phyloP scores from a whole-genome alignment of 2,329 filamentous ascomycete species.

The Nemania serpens region DNA sequence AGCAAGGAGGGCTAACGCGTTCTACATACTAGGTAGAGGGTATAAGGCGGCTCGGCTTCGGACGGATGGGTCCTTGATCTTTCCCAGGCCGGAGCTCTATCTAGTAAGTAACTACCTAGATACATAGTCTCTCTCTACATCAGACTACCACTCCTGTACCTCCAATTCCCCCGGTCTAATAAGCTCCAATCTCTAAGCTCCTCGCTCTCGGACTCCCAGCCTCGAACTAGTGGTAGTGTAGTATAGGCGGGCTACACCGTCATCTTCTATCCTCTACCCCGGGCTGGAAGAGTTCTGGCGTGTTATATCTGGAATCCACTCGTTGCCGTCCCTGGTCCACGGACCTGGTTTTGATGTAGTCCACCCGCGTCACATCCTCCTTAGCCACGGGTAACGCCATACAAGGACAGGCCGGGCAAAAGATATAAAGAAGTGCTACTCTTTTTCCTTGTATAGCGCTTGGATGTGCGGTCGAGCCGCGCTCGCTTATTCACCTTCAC shows the following conservation, averaged over 20 bases:
- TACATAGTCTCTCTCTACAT: not conserved
- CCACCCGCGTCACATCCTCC: constrained; percentile 4
- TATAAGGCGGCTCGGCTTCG: not conserved
- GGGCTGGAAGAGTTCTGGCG: not conserved
- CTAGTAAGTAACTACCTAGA: not conserved
- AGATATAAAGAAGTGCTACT: not conserved
- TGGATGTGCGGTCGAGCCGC: constrained; percentile 9
- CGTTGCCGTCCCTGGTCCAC: constrained; percentile 20
- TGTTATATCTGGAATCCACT: constrained; percentile 11
- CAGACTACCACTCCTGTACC: not conserved
- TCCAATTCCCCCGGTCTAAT: not conserved
- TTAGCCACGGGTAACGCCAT: constrained; percentile 8
- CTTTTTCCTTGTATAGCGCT: constrained; percentile 8
- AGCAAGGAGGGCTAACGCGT: constrained; percentile 7
- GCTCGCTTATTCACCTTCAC: constrained; percentile 9
- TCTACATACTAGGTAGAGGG: not conserved
- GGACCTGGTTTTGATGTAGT: constrained; percentile 17
- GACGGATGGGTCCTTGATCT: constrained; percentile 1
- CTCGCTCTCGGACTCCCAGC: not conserved
- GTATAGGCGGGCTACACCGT: no score
- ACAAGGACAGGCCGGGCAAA: not conserved
- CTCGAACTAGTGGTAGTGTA: no score
- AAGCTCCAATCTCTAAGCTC: not conserved
- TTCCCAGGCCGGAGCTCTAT: not conserved
- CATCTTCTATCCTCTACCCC: no score